Percentiles rank a stretch among this genome's conserved stretches.
These are phyloP conservation scores for Alternaria ventricosa DNA, from an alignment of 2,329 filamentous ascomycete species.

Conservation along the genomic window DNA sequence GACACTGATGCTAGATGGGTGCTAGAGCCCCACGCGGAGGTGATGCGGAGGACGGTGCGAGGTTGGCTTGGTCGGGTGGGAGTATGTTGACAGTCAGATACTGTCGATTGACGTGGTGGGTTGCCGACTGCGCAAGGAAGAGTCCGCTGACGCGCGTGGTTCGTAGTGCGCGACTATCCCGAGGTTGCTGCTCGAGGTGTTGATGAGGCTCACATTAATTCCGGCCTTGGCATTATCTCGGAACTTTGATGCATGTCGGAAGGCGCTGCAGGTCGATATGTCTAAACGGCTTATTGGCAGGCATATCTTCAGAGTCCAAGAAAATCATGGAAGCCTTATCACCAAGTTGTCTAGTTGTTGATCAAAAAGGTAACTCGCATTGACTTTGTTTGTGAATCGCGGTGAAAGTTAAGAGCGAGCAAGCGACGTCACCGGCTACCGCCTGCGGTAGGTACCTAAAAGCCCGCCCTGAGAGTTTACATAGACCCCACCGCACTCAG, in stretches of 20 bases:
- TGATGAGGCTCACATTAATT: conserved; percentile 25
- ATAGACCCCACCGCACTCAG: conserved; percentile 8
- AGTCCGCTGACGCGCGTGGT: not conserved
- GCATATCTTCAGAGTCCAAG: not conserved
- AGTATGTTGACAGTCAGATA: not conserved
- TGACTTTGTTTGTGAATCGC: not conserved
- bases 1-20: not conserved
- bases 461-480: not conserved
- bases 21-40: conserved; percentile 16
- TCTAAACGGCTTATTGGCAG: not conserved
- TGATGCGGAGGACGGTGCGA: conserved; percentile 10
- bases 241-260: conserved; percentile 11
- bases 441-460: conserved; percentile 1
- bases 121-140: not conserved
- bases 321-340: not conserved
- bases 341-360: not conserved
- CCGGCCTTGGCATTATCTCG: conserved; percentile 19
- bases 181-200: conserved; percentile 19
- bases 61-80: not conserved
- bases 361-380: not conserved
- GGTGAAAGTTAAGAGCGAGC: not conserved
- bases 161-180: conserved; percentile 4
- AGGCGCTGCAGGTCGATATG: not conserved
- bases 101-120: not conserved
- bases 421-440: conserved; percentile 13